Evolutionary conservation across 805 yeast genomes (phyloP), one percentile per base, ranked within the genome.

Genomic region (Cyberlindnera galapagoensis): DNA sequence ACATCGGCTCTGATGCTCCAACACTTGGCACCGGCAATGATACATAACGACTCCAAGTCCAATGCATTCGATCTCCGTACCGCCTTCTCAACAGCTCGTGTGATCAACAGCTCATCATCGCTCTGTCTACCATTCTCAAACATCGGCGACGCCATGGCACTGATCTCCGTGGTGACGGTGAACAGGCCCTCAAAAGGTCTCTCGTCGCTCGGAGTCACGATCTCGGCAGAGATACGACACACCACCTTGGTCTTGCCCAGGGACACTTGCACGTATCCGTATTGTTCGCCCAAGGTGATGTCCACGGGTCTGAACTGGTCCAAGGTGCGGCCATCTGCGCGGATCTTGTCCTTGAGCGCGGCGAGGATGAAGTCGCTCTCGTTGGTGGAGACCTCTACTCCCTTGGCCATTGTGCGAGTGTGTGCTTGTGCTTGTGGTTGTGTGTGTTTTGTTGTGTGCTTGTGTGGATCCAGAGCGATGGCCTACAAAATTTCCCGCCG

Each of bases 131-230:
- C 65, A 46, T 74, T 76, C 47, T 88, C 95, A 54, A 86, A 87
- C 45, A 74, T 67, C 1, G 94, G 80, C 5, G 87, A 77, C 1
- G 96, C 95, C 86, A 90, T 80, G 11, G 97, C 84, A 14, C 87
- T 73, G 26, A 84, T 75, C 49, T 92, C 97, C 3, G 95, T 82
- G 30, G 81, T 74, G 10, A 92, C 87, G 16, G 71, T 65, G 53
- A 92, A 87, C 4, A 82, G 49, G 2, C 98, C 98, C 57, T 92
- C 98, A 53, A 85, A 90, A 0, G 97, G 97, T 34, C 95, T 68
- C 44, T 88, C 94, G 30, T 86, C 95, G 42, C 69, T 80, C 1
- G 98, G 98, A 37, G 74, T 71, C 4, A 74, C 68, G 10, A 92
- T 76, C 32, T 75, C 79, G 9, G 94, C 81, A 12, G 87, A 75